Evolutionary conservation across 495 filamentous ascomycete species (phyloP).

Genomic region (Parachaetomium inaequale): DNA sequence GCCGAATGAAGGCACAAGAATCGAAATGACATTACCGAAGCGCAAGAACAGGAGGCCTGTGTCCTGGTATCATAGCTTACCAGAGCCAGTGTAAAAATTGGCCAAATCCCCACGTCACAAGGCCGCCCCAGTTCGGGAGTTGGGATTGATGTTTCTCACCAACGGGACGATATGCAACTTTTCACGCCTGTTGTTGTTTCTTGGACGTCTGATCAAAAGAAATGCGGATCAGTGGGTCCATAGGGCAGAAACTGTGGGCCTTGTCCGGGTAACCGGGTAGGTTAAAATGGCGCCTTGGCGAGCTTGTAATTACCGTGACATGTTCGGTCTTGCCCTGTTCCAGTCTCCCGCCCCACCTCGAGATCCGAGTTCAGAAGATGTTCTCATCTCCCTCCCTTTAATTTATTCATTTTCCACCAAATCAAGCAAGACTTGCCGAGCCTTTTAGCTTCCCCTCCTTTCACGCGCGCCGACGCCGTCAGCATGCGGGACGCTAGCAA

Average conservation of each 20-base stretch:
- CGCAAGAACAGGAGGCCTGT: not conserved
- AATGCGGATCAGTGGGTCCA: too few relatives aligned
- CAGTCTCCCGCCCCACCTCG: too few relatives aligned
- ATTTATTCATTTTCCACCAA: not conserved
- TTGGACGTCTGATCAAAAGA: too few relatives aligned
- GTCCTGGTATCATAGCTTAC: too few relatives aligned
- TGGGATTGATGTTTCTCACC: too few relatives aligned
- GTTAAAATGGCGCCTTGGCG: conserved; percentile 2
- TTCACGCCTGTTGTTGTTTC: too few relatives aligned
- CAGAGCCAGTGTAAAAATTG: too few relatives aligned
- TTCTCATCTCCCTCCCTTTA: not conserved
- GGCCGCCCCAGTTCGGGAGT: too few relatives aligned
- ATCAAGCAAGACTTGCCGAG: not conserved
- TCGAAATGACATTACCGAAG: not conserved
- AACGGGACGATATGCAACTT: too few relatives aligned
- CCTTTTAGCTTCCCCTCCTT: not conserved
- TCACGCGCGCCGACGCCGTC: not conserved
- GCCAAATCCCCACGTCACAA: too few relatives aligned
- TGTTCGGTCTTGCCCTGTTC: not conserved
- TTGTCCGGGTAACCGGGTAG: too few relatives aligned
- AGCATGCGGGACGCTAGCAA: not conserved
- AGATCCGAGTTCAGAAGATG: not conserved
- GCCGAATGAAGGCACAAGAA: not conserved
- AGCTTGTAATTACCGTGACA: not conserved
- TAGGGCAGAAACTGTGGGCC: too few relatives aligned